phyloP scores from a whole-genome alignment of 2,329 filamentous ascomycete genomes.

The Monilinia aucupariae region DNA sequence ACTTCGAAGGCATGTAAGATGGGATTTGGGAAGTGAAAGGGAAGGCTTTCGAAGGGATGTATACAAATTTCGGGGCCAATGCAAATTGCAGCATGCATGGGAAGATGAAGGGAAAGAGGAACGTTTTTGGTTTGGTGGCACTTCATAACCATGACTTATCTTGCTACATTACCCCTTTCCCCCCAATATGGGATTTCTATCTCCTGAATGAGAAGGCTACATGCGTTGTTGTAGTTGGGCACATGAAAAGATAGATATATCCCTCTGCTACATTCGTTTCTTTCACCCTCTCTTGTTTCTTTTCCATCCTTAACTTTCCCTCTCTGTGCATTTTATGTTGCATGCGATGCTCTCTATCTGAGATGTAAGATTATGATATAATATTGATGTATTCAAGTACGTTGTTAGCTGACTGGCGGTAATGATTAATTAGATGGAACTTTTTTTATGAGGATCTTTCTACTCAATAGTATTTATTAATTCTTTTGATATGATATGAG shows the following conservation, averaged over 20 bases:
- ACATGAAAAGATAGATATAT: not conserved
- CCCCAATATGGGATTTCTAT: slow-evolving; percentile 4
- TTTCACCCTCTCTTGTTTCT: not conserved
- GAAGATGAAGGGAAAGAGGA: not conserved
- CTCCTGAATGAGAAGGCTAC: not conserved
- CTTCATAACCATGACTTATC: slow-evolving; percentile 29
- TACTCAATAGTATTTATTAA: no score
- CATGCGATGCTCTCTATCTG: slow-evolving; percentile 7
- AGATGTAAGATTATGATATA: no score
- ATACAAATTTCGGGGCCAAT: slow-evolving; percentile 10
- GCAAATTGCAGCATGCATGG: slow-evolving; percentile 3
- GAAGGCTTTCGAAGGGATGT: slow-evolving; percentile 1
- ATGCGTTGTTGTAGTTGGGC: not conserved
- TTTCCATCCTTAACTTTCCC: not conserved
- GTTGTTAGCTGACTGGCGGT: no score
- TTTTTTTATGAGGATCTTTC: no score
- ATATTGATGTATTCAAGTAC: no score
- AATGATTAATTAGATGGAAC: no score
- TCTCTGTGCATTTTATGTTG: not conserved
- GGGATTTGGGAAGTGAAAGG: not conserved
- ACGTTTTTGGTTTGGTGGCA: slow-evolving; percentile 28
- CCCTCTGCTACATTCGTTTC: slow-evolving; percentile 9
- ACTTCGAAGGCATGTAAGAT: slow-evolving; percentile 88
- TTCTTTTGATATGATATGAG: no score
- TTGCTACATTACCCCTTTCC: slow-evolving; percentile 25